These are phyloP conservation scores for Anthoceros angustus DNA, from an alignment of 225 moss, liverwort and hornwort genomes.

Conservation along the genomic window DNA sequence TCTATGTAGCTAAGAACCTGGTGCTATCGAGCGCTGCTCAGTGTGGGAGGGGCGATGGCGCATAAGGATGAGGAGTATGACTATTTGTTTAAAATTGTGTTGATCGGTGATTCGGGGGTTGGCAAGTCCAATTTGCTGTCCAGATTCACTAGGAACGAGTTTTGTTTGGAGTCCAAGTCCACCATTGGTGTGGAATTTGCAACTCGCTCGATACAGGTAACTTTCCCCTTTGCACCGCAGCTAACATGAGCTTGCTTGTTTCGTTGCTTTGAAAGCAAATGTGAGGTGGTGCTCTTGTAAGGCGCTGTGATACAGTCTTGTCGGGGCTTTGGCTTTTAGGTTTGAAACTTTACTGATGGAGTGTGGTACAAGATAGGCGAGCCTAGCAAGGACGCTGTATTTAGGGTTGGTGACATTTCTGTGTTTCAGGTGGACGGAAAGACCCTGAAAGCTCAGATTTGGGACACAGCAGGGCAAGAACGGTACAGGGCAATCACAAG, in stretches of 20 bases:
- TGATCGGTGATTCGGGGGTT: conserved; percentile 87
- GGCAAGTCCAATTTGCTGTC: conserved; percentile 94
- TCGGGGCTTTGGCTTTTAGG: too few relatives aligned
- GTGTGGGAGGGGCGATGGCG: conserved; percentile 35
- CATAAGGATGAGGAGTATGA: conserved; percentile 84
- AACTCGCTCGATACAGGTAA: conserved; percentile 59
- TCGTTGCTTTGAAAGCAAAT: too few relatives aligned
- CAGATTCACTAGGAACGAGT: conserved; percentile 92
- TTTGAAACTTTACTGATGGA: too few relatives aligned
- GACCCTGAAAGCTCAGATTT: conserved; percentile 69
- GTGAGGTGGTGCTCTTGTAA: too few relatives aligned
- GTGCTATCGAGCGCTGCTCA: conserved; percentile 9
- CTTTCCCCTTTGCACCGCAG: not conserved
- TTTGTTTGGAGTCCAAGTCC: conserved; percentile 86
- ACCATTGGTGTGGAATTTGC: conserved; percentile 93
- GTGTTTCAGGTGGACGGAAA: conserved; percentile 46
- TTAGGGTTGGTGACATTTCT: too few relatives aligned
- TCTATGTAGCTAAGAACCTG: not conserved
- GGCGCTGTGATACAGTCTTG: too few relatives aligned
- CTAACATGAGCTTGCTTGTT: not conserved
- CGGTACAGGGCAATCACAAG: conserved; percentile 76
- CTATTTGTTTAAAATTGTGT: conserved; percentile 81
- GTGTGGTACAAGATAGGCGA: too few relatives aligned
- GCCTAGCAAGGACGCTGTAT: too few relatives aligned
- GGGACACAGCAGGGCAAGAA: conserved; percentile 77